Percentiles rank a stretch among this genome's conserved stretches.
These are phyloP conservation scores for Suillus subluteus DNA, from an alignment of 768 basidiomycete genomes.

Conservation along the genomic window DNA sequence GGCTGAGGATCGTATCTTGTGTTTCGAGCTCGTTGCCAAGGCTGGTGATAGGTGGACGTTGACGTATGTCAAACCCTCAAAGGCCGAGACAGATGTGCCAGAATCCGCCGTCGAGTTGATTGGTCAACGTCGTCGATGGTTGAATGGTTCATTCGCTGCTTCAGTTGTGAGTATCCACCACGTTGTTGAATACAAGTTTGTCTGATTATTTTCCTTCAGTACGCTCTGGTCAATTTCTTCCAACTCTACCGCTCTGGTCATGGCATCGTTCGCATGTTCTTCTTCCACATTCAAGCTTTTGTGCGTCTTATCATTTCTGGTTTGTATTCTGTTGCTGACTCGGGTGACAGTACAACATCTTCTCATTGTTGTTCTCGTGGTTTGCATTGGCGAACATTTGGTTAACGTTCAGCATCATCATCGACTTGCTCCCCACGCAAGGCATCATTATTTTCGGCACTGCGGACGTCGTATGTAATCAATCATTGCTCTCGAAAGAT, in stretches of 20 bases:
- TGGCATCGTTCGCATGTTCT: slow-evolving; percentile 91
- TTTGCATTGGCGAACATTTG: slow-evolving; percentile 92
- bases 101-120: slow-evolving; percentile 92
- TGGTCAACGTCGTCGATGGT: slow-evolving; percentile 93
- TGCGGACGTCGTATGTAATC: slow-evolving; percentile 57
- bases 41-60: slow-evolving; percentile 85
- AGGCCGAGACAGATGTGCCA: slow-evolving; percentile 96
- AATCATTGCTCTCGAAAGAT: neutral
- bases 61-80: slow-evolving; percentile 91
- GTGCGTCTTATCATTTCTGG: slow-evolving; percentile 47
- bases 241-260: slow-evolving; percentile 86
- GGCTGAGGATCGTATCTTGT: slow-evolving; percentile 95
- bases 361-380: slow-evolving; percentile 88
- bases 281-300: slow-evolving; percentile 91
- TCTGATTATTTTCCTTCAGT: slow-evolving; percentile 46
- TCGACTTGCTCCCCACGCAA: slow-evolving; percentile 74
- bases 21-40: slow-evolving; percentile 96
- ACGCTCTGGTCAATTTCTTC: slow-evolving; percentile 93
- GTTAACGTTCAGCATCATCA: slow-evolving; percentile 96
- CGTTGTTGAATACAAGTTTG: neutral
- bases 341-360: slow-evolving; percentile 74
- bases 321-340: slow-evolving; percentile 1
- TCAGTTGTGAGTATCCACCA: slow-evolving; percentile 64
- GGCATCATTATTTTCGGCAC: slow-evolving; percentile 73
- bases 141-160: slow-evolving; percentile 95